Conservation (phyloP, 2,329 filamentous ascomycete species). For the Colletotrichum coccodes region DNA sequence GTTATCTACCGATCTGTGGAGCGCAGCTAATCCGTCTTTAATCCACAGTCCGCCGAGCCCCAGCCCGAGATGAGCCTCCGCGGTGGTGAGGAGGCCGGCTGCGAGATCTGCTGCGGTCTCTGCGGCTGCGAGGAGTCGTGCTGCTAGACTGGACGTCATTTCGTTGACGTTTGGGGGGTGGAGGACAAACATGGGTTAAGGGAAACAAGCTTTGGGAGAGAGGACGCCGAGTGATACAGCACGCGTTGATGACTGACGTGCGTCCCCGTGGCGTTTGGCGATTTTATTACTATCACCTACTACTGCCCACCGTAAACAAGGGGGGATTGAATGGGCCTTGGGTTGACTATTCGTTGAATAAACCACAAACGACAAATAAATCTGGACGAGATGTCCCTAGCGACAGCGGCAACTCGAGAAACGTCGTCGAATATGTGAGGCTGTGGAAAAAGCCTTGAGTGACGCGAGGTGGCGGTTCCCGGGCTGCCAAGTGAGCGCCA, state of each 20-base stretch:
- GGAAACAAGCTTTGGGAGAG: background rate
- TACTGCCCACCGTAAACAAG: background rate
- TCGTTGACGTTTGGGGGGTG: background rate
- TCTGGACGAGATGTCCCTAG: too few species aligned
- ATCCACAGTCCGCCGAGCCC: slow-evolving; percentile 27
- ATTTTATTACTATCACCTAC: background rate
- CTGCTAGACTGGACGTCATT: slow-evolving; percentile 50
- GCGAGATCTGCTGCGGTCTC: slow-evolving; percentile 57
- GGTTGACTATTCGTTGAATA: background rate
- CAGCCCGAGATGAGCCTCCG: slow-evolving; percentile 55
- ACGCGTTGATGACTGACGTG: background rate
- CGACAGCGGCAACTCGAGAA: background rate
- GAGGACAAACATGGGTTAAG: background rate
- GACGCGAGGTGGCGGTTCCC: slow-evolving; percentile 2
- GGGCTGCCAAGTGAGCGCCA: slow-evolving; percentile 26
- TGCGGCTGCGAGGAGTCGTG: slow-evolving; percentile 55
- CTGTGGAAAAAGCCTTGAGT: background rate
- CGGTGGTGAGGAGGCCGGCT: slow-evolving; percentile 57
- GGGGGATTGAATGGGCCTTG: background rate
- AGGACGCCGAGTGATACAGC: background rate
- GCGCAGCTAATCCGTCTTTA: too few species aligned
- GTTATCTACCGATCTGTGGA: too few species aligned
- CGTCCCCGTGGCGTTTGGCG: slow-evolving; percentile 23
- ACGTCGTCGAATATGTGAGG: background rate
- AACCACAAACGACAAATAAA: too few species aligned